Conservation (phyloP, 371 early-diverging fungal species). For the Apophysomyces elegans region DNA sequence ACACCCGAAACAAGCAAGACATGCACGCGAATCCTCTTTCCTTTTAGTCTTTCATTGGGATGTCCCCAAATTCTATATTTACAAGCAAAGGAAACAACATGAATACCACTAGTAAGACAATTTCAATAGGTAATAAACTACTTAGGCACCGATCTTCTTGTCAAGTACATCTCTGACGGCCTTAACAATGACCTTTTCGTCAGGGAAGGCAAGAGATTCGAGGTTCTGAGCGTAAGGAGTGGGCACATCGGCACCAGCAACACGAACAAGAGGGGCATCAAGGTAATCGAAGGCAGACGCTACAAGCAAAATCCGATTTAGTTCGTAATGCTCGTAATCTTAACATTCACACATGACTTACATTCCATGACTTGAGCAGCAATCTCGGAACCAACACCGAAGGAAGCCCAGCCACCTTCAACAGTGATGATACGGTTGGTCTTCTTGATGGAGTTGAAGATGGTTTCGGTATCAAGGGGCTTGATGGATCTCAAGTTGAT, state of each 20-base stretch:
- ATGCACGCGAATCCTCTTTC: background rate
- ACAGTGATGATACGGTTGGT: constrained; percentile 98
- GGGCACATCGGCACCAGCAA: constrained; percentile 98
- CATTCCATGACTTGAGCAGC: constrained; percentile 95
- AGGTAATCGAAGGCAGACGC: constrained; percentile 94
- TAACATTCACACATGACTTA: constrained; percentile 26
- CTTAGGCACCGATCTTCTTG: constrained; percentile 39
- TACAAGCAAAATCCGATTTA: constrained; percentile 16
- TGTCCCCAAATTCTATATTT: constrained; percentile 7
- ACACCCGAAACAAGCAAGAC: background rate
- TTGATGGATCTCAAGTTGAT: constrained; percentile 99
- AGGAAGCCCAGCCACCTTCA: constrained; percentile 98
- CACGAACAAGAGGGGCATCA: constrained; percentile 94
- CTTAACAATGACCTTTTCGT: constrained; percentile 82
- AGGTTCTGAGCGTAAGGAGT: constrained; percentile 98
- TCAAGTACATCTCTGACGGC: constrained; percentile 67
- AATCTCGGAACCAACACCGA: constrained; percentile 97
- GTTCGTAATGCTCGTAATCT: background rate
- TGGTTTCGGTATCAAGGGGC: constrained; percentile 95
- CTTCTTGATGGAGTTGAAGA: constrained; percentile 95
- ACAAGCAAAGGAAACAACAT: constrained; percentile 8
- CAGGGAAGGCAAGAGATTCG: constrained; percentile 92
- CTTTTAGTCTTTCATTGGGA: constrained; percentile 5
- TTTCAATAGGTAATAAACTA: constrained; percentile 10
- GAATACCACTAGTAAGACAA: constrained; percentile 11